Conservation (phyloP, 257 asterid genomes). For the Hygrophila difformis region DNA sequence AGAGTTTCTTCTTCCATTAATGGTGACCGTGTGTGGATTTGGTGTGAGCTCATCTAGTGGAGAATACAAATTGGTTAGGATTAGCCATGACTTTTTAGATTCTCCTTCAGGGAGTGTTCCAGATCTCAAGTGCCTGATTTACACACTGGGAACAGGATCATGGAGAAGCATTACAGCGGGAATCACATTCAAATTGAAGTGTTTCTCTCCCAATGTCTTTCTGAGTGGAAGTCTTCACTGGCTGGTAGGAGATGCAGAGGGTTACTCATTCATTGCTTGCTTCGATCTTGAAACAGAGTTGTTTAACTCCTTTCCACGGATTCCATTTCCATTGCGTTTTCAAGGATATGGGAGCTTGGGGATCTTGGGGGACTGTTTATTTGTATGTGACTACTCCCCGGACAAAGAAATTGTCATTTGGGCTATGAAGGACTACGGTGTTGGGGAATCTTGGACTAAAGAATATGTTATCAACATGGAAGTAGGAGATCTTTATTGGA, state of each 20-base stretch:
- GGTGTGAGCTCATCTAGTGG: constrained; percentile 24
- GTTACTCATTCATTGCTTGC: not conserved
- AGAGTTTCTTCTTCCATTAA: constrained; percentile 3
- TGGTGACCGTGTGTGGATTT: constrained; percentile 26
- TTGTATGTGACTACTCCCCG: constrained; percentile 20
- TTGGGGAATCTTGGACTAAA: constrained; percentile 22
- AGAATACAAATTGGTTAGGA: constrained; percentile 19
- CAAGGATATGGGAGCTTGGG: not conserved
- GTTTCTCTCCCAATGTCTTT: constrained; percentile 5
- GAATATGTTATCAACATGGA: constrained; percentile 17
- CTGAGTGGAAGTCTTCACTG: constrained; percentile 31
- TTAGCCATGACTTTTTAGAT: not conserved
- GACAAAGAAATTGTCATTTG: constrained; percentile 24
- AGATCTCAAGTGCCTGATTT: constrained; percentile 17
- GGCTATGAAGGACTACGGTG: constrained; percentile 34
- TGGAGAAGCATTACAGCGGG: constrained; percentile 18
- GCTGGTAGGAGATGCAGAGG: not conserved
- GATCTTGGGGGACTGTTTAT: constrained; percentile 15
- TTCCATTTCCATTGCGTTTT: not conserved
- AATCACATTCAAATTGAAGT: not conserved
- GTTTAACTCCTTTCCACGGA: not conserved
- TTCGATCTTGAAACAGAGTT: not conserved
- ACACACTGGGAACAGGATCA: constrained; percentile 30
- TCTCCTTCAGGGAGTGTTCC: not conserved
- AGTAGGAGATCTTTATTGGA: not conserved